Percentiles rank a stretch among this genome's conserved stretches.
phyloP scores from a whole-genome alignment of 805 yeast species.

The Teunomyces lycoperdinae region DNA sequence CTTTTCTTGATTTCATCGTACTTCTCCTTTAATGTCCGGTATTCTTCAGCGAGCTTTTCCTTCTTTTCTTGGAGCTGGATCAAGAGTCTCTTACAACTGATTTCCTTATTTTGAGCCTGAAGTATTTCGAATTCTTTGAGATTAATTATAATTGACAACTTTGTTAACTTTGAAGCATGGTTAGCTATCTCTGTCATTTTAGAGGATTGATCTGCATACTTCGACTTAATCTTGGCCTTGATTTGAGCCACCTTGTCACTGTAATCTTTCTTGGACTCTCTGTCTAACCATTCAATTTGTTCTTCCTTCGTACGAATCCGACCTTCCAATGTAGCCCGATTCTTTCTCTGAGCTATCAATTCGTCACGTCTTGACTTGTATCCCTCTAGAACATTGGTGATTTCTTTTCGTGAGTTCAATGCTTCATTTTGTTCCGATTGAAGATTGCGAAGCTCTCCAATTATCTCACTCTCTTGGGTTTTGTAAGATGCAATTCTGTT shows the following conservation, averaged over 20 bases:
- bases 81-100: slow-evolving; percentile 21
- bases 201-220: slow-evolving; percentile 16
- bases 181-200: slow-evolving; percentile 21
- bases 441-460: slow-evolving; percentile 13
- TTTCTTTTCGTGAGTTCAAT: slow-evolving; percentile 10
- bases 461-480: slow-evolving; percentile 10
- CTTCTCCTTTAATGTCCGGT: slow-evolving; percentile 30
- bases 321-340: slow-evolving; percentile 17
- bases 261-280: slow-evolving; percentile 42
- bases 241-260: slow-evolving; percentile 35
- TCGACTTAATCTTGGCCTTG: slow-evolving; percentile 22
- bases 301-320: slow-evolving; percentile 24
- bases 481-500: slow-evolving; percentile 11
- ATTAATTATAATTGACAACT: slow-evolving; percentile 12
- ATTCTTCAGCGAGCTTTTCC: slow-evolving; percentile 25
- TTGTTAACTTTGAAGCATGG: slow-evolving; percentile 19
- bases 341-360: slow-evolving; percentile 11
- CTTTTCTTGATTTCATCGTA: slow-evolving; percentile 40
- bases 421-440: slow-evolving; percentile 15
- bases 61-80: slow-evolving; percentile 26
- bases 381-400: slow-evolving; percentile 6
- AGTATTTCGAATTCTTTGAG: slow-evolving; percentile 13
- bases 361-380: slow-evolving; percentile 10
- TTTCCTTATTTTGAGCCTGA: slow-evolving; percentile 18
- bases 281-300: slow-evolving; percentile 29